Conservation (phyloP, 257 asterid genomes). For the Penstemon newberryi region DNA sequence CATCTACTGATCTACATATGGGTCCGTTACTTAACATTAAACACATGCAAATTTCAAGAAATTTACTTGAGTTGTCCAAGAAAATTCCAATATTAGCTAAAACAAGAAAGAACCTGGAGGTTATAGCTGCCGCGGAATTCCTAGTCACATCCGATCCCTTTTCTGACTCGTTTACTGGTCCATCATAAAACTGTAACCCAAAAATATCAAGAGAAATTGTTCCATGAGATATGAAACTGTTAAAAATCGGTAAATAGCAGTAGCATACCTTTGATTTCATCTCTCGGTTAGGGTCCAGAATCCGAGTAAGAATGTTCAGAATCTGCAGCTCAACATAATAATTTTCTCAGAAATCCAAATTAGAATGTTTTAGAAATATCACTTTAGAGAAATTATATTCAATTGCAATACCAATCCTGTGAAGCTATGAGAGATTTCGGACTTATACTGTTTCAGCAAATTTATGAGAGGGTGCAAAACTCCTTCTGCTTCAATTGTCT, state of each 20-base stretch:
- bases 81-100: constrained; percentile 19
- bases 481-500: constrained; percentile 72
- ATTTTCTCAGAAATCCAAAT: constrained; percentile 27
- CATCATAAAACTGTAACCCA: constrained; percentile 54
- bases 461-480: constrained; percentile 56
- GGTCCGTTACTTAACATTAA: neutral
- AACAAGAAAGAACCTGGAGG: constrained; percentile 51
- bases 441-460: constrained; percentile 52
- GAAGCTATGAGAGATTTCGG: constrained; percentile 39
- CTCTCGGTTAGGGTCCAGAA: constrained; percentile 78
- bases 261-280: constrained; percentile 61
- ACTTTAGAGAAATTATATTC: constrained; percentile 17
- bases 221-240: constrained; percentile 18
- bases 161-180: constrained; percentile 43
- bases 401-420: constrained; percentile 53
- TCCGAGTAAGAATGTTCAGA: constrained; percentile 69
- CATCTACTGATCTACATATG: neutral
- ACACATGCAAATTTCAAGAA: neutral
- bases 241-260: constrained; percentile 16
- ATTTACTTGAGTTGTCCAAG: neutral
- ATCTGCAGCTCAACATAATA: constrained; percentile 50
- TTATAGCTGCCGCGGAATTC: constrained; percentile 31
- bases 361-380: neutral
- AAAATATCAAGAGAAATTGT: constrained; percentile 26
- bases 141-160: constrained; percentile 33